Conservation (phyloP, 1,139 yeast species). For the Candida freyschussii region DNA sequence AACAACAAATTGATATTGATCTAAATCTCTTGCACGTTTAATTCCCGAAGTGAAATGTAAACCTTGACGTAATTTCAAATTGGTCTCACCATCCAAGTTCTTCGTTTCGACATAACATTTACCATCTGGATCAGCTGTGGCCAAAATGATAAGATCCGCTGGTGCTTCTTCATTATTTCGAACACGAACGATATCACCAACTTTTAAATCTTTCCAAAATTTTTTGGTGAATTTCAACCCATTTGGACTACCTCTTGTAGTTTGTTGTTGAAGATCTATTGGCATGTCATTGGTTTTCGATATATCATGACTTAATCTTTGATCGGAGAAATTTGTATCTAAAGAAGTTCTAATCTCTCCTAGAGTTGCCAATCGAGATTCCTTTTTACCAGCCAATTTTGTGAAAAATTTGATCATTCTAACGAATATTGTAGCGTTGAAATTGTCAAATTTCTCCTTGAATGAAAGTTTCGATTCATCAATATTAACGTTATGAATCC, state of each 20-base stretch:
- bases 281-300: slow-evolving; percentile 8
- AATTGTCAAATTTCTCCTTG: slow-evolving; percentile 43
- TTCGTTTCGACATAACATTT: slow-evolving; percentile 92
- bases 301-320: slow-evolving; percentile 13
- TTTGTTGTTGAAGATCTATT: slow-evolving; percentile 10
- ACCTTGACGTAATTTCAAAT: slow-evolving; percentile 75
- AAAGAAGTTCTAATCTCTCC: slow-evolving; percentile 14
- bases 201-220: slow-evolving; percentile 84
- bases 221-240: slow-evolving; percentile 50
- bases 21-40: slow-evolving; percentile 66
- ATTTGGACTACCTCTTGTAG: slow-evolving; percentile 6
- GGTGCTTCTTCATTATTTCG: slow-evolving; percentile 90
- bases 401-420: slow-evolving; percentile 19
- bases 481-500: slow-evolving; percentile 71
- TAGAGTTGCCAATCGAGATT: slow-evolving; percentile 18
- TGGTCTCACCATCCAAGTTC: slow-evolving; percentile 95
- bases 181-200: slow-evolving; percentile 85
- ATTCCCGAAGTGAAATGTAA: slow-evolving; percentile 63
- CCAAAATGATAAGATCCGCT: slow-evolving; percentile 75
- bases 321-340: slow-evolving; percentile 11
- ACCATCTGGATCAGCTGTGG: slow-evolving; percentile 86
- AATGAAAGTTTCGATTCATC: slow-evolving; percentile 44
- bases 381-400: slow-evolving; percentile 15
- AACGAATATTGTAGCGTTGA: slow-evolving; percentile 21
- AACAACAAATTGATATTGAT: slow-evolving; percentile 71